phyloP scores from a whole-genome alignment of 192 early-diverging fungal genomes.

The Phycomyces blakesleeanus region DNA sequence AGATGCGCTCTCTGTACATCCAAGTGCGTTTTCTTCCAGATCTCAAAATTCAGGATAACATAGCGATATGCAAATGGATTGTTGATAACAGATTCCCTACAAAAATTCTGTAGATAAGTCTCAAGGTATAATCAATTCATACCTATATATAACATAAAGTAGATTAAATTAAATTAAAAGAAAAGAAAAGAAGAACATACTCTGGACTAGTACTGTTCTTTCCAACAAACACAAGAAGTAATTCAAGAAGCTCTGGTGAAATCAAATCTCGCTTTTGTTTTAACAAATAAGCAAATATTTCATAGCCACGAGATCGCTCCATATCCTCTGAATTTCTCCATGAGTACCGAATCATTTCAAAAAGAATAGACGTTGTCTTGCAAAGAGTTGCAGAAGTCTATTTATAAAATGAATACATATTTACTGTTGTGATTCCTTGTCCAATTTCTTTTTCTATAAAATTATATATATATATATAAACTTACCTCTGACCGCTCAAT shows the following conservation, averaged over 20 bases:
- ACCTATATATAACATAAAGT: too few species aligned
- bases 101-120: conserved; percentile 18
- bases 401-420: neutral
- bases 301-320: conserved; percentile 64
- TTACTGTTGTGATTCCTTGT: too few species aligned
- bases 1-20: conserved; percentile 56
- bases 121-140: too few species aligned
- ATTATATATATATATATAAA: too few species aligned
- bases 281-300: conserved; percentile 58
- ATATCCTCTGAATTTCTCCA: conserved; percentile 74
- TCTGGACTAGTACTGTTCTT: conserved; percentile 45
- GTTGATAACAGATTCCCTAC: conserved; percentile 58
- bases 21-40: conserved; percentile 56
- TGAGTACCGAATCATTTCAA: conserved; percentile 56
- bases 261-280: conserved; percentile 62
- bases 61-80: conserved; percentile 62
- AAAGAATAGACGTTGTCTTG: conserved; percentile 51
- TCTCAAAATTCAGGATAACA: conserved; percentile 63
- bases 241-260: conserved; percentile 52
- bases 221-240: conserved; percentile 60
- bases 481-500: conserved; percentile 58
- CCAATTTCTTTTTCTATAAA: too few species aligned
- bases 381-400: conserved; percentile 48
- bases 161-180: too few species aligned
- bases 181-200: conserved; percentile 44